phyloP scores from a whole-genome alignment of 345 rosid genomes.

The Trapa incisa region DNA sequence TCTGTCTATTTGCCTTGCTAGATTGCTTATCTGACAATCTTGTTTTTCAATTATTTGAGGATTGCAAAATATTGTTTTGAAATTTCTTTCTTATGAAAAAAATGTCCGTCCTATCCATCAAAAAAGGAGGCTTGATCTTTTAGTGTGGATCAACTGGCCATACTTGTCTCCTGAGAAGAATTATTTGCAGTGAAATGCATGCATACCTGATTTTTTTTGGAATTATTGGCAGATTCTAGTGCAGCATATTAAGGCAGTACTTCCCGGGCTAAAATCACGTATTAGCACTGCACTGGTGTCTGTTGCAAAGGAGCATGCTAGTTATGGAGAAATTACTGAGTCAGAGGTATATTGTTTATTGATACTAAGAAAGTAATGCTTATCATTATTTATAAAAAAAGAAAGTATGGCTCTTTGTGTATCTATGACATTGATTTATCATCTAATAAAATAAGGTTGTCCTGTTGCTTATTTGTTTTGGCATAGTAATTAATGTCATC shows the following conservation, averaged over 20 bases:
- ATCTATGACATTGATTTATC: background rate
- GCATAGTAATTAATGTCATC: background rate
- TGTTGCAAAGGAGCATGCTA: conserved; percentile 84
- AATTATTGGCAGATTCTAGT: conserved; percentile 54
- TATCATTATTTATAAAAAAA: background rate
- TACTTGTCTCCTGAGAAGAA: background rate
- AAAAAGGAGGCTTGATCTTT: background rate
- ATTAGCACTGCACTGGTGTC: conserved; percentile 56
- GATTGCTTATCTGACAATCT: background rate
- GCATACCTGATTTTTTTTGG: background rate
- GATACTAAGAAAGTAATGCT: background rate
- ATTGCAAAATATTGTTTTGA: background rate
- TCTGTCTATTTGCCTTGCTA: background rate
- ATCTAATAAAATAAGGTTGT: background rate
- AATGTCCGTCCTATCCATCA: background rate
- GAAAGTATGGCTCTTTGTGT: too few relatives aligned
- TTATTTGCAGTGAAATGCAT: background rate
- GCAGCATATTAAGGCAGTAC: conserved; percentile 71
- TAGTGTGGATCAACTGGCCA: background rate
- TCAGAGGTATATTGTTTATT: conserved; percentile 41
- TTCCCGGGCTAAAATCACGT: conserved; percentile 75
- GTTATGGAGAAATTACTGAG: conserved; percentile 84
- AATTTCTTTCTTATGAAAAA: background rate
- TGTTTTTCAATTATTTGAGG: background rate
- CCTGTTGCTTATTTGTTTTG: background rate